These are phyloP conservation scores for Syzygium jambos DNA, from an alignment of 345 rosid species.

Conservation along the genomic window DNA sequence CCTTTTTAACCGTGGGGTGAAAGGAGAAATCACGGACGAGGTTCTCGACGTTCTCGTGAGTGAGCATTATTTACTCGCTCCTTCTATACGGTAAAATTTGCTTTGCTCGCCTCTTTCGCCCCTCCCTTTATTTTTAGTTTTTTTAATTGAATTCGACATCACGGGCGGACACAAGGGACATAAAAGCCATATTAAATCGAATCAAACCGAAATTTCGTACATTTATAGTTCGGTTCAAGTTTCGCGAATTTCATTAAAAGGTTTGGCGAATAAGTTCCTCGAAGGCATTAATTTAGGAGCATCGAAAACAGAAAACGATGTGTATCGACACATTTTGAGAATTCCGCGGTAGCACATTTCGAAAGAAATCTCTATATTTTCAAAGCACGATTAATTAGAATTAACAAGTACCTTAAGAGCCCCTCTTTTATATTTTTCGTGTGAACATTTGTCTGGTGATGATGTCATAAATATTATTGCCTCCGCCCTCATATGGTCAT, in stretches of 20 bases:
- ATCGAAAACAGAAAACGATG: not conserved
- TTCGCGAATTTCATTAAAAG: too few relatives aligned
- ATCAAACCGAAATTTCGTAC: too few relatives aligned
- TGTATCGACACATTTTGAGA: too few relatives aligned
- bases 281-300: not conserved
- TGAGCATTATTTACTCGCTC: not conserved
- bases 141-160: not conserved
- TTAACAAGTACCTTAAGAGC: not conserved
- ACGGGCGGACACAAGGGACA: not conserved
- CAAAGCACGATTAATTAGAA: not conserved
- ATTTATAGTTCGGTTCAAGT: too few relatives aligned
- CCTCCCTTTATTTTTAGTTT: not conserved
- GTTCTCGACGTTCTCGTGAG: not conserved
- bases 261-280: too few relatives aligned
- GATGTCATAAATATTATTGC: not conserved
- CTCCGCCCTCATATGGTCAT: not conserved
- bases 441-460: not conserved
- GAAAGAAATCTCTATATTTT: too few relatives aligned
- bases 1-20: not conserved
- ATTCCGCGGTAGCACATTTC: too few relatives aligned
- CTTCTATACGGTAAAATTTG: rapidly evolving
- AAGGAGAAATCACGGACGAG: not conserved
- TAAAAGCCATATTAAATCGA: too few relatives aligned
- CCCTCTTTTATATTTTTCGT: rapidly evolving
- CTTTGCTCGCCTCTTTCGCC: not conserved